Conservation (phyloP, 1,284 basidiomycete species). For the Boletus semigastroideus region DNA sequence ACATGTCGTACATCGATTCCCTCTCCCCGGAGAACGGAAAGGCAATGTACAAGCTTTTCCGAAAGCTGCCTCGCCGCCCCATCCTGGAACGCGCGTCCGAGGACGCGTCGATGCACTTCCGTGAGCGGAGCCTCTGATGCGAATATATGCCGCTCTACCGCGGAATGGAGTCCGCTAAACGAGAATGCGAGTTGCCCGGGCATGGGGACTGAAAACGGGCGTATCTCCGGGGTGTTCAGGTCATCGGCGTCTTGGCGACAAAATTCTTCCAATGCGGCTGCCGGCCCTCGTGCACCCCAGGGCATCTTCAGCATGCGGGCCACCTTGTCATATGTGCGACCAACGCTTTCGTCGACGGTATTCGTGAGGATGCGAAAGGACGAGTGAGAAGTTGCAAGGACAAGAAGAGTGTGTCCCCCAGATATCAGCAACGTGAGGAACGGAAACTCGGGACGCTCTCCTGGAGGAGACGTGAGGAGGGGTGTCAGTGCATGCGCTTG, state of each 20-base stretch:
- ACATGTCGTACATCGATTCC: conserved; percentile 52
- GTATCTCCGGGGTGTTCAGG: conserved; percentile 33
- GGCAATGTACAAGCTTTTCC: conserved; percentile 65
- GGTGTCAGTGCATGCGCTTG: conserved; percentile 94
- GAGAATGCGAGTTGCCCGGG: conserved; percentile 66
- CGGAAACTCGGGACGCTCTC: conserved; percentile 64
- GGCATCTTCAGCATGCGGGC: conserved; percentile 66
- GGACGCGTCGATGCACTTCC: conserved; percentile 39
- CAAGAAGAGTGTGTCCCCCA: conserved; percentile 88
- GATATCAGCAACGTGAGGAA: conserved; percentile 87
- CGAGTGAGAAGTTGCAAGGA: conserved; percentile 63
- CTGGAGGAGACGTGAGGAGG: conserved; percentile 60
- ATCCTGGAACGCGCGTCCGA: conserved; percentile 74
- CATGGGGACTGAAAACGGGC: conserved; percentile 54
- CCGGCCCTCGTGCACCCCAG: conserved; percentile 62
- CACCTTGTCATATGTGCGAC: conserved; percentile 79
- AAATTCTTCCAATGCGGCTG: conserved; percentile 77
- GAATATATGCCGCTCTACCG: conserved; percentile 54
- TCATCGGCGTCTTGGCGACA: conserved; percentile 38
- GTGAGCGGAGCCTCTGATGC: conserved; percentile 21
- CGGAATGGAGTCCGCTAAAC: conserved; percentile 71
- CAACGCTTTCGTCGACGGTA: conserved; percentile 77
- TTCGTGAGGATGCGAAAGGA: conserved; percentile 74
- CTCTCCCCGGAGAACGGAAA: conserved; percentile 47
- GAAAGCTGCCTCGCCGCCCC: conserved; percentile 73